Evolutionary conservation across 495 filamentous ascomycete species (phyloP), one percentile per base, ranked within the genome.

Genomic region (Extremus antarcticus): DNA sequence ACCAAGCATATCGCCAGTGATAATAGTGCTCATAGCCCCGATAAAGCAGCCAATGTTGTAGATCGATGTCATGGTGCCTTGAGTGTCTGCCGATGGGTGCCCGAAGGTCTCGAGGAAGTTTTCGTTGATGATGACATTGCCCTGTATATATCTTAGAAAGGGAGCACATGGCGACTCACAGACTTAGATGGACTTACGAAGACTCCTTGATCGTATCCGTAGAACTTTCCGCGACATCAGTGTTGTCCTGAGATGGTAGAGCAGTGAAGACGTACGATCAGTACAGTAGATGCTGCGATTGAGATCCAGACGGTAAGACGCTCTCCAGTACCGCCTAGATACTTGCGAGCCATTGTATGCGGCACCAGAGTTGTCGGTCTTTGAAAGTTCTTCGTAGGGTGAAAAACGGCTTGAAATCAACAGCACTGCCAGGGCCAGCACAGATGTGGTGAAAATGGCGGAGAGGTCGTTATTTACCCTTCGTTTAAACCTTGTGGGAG

Each of bases 21-120:
- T 25, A 19, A 55, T 49, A 3, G 53, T 55, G 22, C 19, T 21
- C 43, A 55, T 21, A 25, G 53, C 53, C 16, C 53, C 53, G 38
- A 47, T 25, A 40, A 55, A 55, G 17, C 53, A 55, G 23, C 53
- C 53, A 7, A 55, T 40, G n/a, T 46, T 55, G 38, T 55, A 55
- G 23, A 84, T 72, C 3, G 81, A 79, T 13, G 80, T 82, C 16
- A 79, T 72, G 0, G 80, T 84, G 1, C 74, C 77, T 3, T 78
- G 67, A 1, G 71, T 55, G 19, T 68, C 71, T 2, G 71, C 51
- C 9, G 19, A 43, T 13, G 52, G 52, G 19, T 54, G 20, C 17
- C 43, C 39, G 24, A 54, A 54, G 43, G 52, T 54, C 22, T 54
- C 25, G 19, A 54, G 25, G 35, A 54, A 54, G 39, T 46, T 46